Conservation (phyloP, 345 rosid species). For the Fremontodendron californicum region DNA sequence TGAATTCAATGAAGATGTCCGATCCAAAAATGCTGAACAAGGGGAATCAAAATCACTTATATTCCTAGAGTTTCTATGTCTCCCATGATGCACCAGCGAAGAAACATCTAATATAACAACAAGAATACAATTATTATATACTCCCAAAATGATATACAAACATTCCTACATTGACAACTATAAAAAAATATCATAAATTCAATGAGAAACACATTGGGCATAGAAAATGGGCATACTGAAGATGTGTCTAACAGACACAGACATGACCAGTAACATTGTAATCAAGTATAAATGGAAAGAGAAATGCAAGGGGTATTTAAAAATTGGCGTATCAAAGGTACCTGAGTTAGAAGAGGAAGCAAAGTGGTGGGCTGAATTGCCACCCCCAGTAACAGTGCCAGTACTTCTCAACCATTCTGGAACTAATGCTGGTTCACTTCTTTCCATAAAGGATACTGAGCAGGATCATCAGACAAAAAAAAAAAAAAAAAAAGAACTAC, state of each 20-base stretch:
- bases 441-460: slow-evolving; percentile 55
- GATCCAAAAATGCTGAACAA: slow-evolving; percentile 52
- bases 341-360: slow-evolving; percentile 53
- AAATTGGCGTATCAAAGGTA: slow-evolving; percentile 20
- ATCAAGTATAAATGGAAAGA: not conserved
- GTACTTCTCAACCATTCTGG: slow-evolving; percentile 86
- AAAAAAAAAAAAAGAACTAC: not conserved
- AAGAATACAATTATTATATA: slow-evolving; percentile 13
- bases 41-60: slow-evolving; percentile 54
- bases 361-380: slow-evolving; percentile 50
- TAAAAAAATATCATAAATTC: not conserved
- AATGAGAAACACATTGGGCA: too few species aligned
- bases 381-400: slow-evolving; percentile 56
- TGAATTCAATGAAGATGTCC: slow-evolving; percentile 69
- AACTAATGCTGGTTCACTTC: slow-evolving; percentile 69
- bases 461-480: slow-evolving; percentile 41
- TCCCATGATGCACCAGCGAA: slow-evolving; percentile 32
- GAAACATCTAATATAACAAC: slow-evolving; percentile 41
- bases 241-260: not conserved
- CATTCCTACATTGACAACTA: not conserved
- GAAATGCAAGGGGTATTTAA: not conserved
- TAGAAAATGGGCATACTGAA: not conserved
- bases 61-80: slow-evolving; percentile 60
- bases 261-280: not conserved
- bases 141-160: not conserved